Evolutionary conservation across 2,329 filamentous ascomycete species (phyloP).

Genomic region (Aulographum hederae): DNA sequence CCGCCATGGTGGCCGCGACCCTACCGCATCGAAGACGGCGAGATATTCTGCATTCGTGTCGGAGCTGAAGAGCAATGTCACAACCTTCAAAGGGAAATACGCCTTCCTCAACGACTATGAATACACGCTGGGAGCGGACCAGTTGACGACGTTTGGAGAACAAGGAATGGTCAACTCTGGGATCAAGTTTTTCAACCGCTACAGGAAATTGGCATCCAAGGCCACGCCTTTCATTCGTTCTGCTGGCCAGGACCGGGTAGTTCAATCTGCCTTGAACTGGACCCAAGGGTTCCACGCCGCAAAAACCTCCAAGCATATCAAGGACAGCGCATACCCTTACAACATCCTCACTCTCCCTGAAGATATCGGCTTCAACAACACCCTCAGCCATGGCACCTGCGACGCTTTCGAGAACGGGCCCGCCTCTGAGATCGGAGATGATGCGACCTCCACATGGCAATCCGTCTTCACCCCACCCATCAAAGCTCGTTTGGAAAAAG

Average conservation of each 20-base stretch:
- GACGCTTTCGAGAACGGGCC: slow-evolving; percentile 46
- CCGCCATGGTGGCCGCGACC: slow-evolving; percentile 70
- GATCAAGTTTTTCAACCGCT: slow-evolving; percentile 55
- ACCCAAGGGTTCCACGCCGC: slow-evolving; percentile 51
- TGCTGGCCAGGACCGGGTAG: slow-evolving; percentile 50
- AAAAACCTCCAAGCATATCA: slow-evolving; percentile 20
- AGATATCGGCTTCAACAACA: slow-evolving; percentile 52
- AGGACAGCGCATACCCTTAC: slow-evolving; percentile 23
- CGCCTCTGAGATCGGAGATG: slow-evolving; percentile 27
- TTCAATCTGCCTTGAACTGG: slow-evolving; percentile 60
- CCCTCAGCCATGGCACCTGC: slow-evolving; percentile 58
- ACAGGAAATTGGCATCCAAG: slow-evolving; percentile 38
- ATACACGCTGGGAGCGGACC: slow-evolving; percentile 52
- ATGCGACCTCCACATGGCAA: slow-evolving; percentile 39
- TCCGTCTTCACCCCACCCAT: slow-evolving; percentile 49
- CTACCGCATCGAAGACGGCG: slow-evolving; percentile 48
- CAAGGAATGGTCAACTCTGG: slow-evolving; percentile 59
- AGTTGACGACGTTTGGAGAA: slow-evolving; percentile 50
- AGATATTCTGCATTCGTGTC: slow-evolving; percentile 45
- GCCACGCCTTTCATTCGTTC: slow-evolving; percentile 53
- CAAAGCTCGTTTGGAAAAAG: slow-evolving; percentile 46
- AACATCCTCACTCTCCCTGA: slow-evolving; percentile 50
- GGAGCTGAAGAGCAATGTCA: slow-evolving; percentile 41
- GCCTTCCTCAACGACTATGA: slow-evolving; percentile 54
- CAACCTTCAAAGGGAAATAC: slow-evolving; percentile 41